phyloP scores from a whole-genome alignment of 257 asterid species.

The Ehretia macrophylla region DNA sequence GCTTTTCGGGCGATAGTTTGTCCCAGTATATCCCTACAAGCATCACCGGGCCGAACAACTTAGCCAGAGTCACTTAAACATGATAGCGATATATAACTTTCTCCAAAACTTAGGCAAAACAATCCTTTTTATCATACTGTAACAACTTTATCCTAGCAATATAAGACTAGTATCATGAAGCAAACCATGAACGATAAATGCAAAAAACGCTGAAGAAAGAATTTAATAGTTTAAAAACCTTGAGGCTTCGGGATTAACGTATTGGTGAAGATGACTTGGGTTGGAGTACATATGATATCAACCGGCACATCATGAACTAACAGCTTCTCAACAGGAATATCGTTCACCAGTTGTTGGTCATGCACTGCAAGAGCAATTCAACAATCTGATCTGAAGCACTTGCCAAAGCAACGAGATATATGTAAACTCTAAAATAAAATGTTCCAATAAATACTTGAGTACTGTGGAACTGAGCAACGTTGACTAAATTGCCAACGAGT shows the following conservation, averaged over 20 bases:
- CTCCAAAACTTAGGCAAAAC: too few species aligned
- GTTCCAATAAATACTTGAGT: too few species aligned
- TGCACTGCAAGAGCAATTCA: slow-evolving; percentile 59
- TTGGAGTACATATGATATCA: slow-evolving; percentile 91
- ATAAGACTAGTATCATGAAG: not conserved
- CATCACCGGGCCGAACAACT: not conserved
- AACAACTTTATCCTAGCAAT: too few species aligned
- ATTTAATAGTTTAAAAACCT: slow-evolving; percentile 35
- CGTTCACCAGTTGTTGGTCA: slow-evolving; percentile 74
- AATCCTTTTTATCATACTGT: too few species aligned
- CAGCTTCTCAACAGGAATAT: slow-evolving; percentile 73
- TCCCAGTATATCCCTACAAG: slow-evolving; percentile 86
- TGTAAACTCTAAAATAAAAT: too few species aligned
- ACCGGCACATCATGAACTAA: slow-evolving; percentile 87
- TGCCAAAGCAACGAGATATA: not conserved
- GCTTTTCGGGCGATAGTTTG: slow-evolving; percentile 86
- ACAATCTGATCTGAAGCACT: too few species aligned
- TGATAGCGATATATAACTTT: too few species aligned
- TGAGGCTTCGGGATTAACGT: slow-evolving; percentile 89
- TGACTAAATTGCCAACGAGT: not conserved
- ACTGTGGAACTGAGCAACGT: too few species aligned
- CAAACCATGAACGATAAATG: not conserved
- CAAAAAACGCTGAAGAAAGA: not conserved
- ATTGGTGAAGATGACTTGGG: slow-evolving; percentile 67
- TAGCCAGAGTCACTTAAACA: too few species aligned